phyloP scores from a whole-genome alignment of 768 basidiomycete genomes.

The Termitomyces sp. region DNA sequence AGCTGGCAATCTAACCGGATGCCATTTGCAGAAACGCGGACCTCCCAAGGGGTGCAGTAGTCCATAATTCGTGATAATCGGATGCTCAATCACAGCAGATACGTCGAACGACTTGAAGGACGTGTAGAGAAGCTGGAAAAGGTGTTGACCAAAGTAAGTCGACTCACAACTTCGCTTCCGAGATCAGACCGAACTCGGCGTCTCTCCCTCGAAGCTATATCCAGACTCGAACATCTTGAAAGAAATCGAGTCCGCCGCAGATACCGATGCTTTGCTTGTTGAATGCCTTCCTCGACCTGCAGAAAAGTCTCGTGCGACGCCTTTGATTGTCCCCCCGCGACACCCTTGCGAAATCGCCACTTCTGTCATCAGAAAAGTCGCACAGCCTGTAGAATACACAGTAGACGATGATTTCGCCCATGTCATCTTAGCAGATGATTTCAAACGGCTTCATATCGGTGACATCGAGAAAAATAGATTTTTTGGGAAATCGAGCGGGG shows the following conservation, averaged over 20 bases:
- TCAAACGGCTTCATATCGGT: constrained; percentile 27
- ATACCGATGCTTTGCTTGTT: constrained; percentile 11
- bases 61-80: background rate
- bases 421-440: constrained; percentile 24
- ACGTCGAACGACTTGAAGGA: constrained; percentile 58
- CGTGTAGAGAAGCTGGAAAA: constrained; percentile 57
- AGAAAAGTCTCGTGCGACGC: background rate
- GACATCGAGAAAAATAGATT: constrained; percentile 36
- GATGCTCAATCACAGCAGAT: constrained; percentile 23
- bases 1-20: background rate
- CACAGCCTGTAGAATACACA: constrained; percentile 14
- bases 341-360: constrained; percentile 24
- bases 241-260: constrained; percentile 37
- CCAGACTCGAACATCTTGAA: constrained; percentile 58
- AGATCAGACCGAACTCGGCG: background rate
- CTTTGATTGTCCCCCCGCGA: background rate
- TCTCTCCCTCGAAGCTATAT: constrained; percentile 42
- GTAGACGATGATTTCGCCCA: constrained; percentile 27
- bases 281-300: background rate
- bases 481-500: constrained; percentile 52
- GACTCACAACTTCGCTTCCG: background rate
- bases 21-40: constrained; percentile 40
- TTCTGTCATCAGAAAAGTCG: constrained; percentile 26
- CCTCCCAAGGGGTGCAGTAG: constrained; percentile 53
- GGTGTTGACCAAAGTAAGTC: constrained; percentile 38